Base-by-base conservation (phyloP, 2,329 filamentous ascomycete species). In the Tolypocladium album region DNA sequence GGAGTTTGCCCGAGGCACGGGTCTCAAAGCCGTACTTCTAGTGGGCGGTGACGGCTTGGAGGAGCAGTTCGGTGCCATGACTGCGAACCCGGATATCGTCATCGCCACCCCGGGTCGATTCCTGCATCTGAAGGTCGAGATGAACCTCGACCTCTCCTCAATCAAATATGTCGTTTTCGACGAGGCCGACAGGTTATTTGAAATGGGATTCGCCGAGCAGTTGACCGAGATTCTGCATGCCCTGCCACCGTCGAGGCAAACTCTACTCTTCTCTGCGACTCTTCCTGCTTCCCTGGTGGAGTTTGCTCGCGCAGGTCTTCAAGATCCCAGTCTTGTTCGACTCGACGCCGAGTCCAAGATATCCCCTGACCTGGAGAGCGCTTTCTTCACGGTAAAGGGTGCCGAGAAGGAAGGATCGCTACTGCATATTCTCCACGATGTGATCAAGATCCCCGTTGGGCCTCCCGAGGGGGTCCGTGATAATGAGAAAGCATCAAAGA, bases 41-140 rank as follows among this genome's bases (percentile, higher is more conserved):
- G 93, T 97, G 55, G 94, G 94, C 74, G 94, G 94, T 75, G 94
- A 99, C 74, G 95, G 90, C 70, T 75, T 97, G 63, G 94, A 97
- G 72, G 93, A 97, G 66, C 94, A 97, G 72, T 97, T 97, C 72
- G 84, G 86, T 60, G 87, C 88, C 72, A 96, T 97, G 90, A 87
- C 92, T 1, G 85, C 88, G 40, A 99, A 99, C 71, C 94, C 95
- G 0, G 95, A 99, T 72, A 96, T 99, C 65, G 85, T 99, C 67
- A 97, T 99, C 69, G 94, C 94, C 13, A 97, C 95, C 0, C 94
- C 94, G 0, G 94, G 95, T 72, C 90, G 94, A 67, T 99, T 99
- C 68, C 78, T 99, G 66, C 94, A 99, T 79, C 76, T 99, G 64
- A 95, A 97, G 75, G 93, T 97, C 24, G 94, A 99, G 71, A 99